Percentiles rank a stretch among this genome's conserved stretches.
phyloP scores from a whole-genome alignment of 1,284 basidiomycete genomes.

The Athelia psychrophila region DNA sequence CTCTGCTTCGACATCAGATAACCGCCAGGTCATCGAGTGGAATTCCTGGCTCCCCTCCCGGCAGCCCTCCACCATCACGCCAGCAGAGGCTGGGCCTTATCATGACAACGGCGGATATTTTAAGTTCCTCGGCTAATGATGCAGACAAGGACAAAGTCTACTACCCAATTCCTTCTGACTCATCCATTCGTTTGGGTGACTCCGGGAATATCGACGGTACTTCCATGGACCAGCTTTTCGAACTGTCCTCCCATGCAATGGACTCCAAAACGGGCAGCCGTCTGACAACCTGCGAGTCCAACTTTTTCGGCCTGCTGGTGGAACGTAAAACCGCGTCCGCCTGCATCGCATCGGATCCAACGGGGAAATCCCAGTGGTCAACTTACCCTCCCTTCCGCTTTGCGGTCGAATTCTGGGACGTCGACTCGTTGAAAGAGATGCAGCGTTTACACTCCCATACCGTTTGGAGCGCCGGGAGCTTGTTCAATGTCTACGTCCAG shows the following conservation, averaged over 20 bases:
- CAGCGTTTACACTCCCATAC: conserved; percentile 74
- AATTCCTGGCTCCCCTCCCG: conserved; percentile 13
- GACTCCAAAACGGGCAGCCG: conserved; percentile 23
- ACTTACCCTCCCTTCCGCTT: conserved; percentile 78
- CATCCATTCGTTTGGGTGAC: conserved; percentile 81
- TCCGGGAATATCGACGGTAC: conserved; percentile 50
- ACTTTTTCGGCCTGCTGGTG: conserved; percentile 64
- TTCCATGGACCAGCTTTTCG: conserved; percentile 54
- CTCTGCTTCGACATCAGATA: conserved; percentile 57
- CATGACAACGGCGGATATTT: conserved; percentile 47
- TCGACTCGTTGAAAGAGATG: conserved; percentile 82
- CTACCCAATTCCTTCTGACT: conserved; percentile 74
- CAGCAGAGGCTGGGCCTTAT: conserved; percentile 64
- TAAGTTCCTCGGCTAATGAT: conserved; percentile 13
- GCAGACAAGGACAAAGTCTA: conserved; percentile 37
- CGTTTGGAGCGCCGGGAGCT: conserved; percentile 76
- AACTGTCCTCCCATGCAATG: conserved; percentile 21
- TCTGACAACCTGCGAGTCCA: conserved; percentile 40
- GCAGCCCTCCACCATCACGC: conserved; percentile 33
- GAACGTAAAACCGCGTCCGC: conserved; percentile 38
- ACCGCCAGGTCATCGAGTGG: conserved; percentile 33
- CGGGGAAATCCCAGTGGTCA: conserved; percentile 50
- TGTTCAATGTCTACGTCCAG: conserved; percentile 89
- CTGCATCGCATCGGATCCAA: conserved; percentile 39
- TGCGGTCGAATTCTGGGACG: conserved; percentile 89